Conservation (phyloP, 805 yeast genomes). For the Starmerella bombi region DNA sequence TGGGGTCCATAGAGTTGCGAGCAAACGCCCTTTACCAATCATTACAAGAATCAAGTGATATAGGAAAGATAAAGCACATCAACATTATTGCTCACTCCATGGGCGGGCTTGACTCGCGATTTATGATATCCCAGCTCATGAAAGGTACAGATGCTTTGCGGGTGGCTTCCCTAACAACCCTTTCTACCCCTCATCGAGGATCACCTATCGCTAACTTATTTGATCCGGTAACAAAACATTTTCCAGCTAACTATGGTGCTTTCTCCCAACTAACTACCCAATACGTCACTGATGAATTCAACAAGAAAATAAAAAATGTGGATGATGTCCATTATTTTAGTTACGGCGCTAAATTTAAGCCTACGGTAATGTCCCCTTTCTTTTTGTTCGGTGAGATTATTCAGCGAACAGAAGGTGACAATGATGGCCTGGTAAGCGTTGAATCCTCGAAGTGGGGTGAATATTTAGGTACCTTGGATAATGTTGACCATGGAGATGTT, state of each 20-base stretch:
- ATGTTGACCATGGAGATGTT: slow-evolving; percentile 74
- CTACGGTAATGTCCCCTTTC: slow-evolving; percentile 50
- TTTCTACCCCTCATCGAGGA: slow-evolving; percentile 83
- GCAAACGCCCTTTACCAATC: slow-evolving; percentile 45
- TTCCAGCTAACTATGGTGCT: slow-evolving; percentile 26
- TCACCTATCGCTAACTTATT: slow-evolving; percentile 69
- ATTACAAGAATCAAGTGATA: slow-evolving; percentile 28
- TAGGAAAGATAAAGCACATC: not conserved
- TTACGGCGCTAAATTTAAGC: slow-evolving; percentile 64
- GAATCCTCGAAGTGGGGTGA: slow-evolving; percentile 72
- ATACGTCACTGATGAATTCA: slow-evolving; percentile 39
- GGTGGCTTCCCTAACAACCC: slow-evolving; percentile 66
- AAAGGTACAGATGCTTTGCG: slow-evolving; percentile 32
- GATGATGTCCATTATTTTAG: slow-evolving; percentile 62
- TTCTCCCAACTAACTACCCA: slow-evolving; percentile 56
- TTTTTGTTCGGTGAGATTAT: slow-evolving; percentile 52
- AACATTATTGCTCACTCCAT: slow-evolving; percentile 80
- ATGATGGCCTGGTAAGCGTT: slow-evolving; percentile 80
- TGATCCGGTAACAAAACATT: slow-evolving; percentile 23
- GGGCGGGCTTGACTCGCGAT: slow-evolving; percentile 87
- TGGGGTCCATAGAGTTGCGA: slow-evolving; percentile 58
- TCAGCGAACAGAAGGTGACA: slow-evolving; percentile 39
- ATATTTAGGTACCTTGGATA: slow-evolving; percentile 61
- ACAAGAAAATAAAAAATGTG: slow-evolving; percentile 38
- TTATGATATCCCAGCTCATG: slow-evolving; percentile 47